Percentiles rank a stretch among this genome's conserved stretches.
phyloP scores from a whole-genome alignment of 805 yeast genomes.

The Gaillardinia entomophila region DNA sequence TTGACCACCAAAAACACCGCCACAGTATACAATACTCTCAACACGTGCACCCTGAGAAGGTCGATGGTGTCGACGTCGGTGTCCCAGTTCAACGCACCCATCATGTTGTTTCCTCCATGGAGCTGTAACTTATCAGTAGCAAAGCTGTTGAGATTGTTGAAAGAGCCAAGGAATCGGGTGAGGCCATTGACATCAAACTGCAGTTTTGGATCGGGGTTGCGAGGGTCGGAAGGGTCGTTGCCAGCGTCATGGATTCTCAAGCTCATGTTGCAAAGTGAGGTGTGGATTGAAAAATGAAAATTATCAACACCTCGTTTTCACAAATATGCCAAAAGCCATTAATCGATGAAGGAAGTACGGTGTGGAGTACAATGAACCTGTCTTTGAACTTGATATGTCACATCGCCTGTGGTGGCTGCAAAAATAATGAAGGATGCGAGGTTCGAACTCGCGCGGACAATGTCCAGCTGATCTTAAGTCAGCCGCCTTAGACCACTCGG shows the following conservation, averaged over 20 bases:
- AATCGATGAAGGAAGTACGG: no score
- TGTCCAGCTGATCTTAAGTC: neutral
- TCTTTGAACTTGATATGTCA: no score
- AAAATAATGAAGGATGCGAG: neutral
- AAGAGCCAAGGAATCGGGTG: neutral
- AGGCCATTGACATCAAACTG: neutral
- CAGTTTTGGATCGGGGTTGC: neutral
- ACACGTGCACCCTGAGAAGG: neutral
- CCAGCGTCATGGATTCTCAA: no score
- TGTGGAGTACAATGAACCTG: no score
- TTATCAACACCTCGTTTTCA: no score
- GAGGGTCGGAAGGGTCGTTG: neutral
- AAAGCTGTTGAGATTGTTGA: neutral
- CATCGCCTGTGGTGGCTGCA: no score
- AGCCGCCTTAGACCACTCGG: constrained; percentile 50
- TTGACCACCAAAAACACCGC: neutral
- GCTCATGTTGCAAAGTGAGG: no score
- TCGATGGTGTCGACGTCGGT: neutral
- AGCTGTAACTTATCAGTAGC: neutral
- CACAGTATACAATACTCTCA: no score
- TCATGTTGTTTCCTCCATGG: neutral
- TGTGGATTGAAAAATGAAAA: no score
- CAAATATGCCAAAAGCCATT: no score
- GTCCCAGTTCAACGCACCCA: neutral
- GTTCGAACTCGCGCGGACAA: neutral